phyloP scores from a whole-genome alignment of 208 protist species.

The Crithidia mellificae region DNA sequence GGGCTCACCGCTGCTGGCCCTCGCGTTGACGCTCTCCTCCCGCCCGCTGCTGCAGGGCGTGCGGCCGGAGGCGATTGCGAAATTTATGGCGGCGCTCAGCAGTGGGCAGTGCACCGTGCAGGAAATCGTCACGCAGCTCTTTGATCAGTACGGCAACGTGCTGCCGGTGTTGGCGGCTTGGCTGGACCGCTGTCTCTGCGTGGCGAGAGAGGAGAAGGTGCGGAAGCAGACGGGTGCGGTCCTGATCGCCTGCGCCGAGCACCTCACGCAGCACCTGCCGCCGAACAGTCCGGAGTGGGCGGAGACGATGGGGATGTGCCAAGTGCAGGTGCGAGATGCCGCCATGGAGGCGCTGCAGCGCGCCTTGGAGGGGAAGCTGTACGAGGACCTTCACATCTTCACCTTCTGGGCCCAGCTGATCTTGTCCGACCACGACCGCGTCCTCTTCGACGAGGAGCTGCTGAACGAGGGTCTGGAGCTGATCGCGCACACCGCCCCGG shows the following conservation, averaged over 20 bases:
- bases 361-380: constrained; percentile 53
- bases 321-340: constrained; percentile 47
- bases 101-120: constrained; percentile 25
- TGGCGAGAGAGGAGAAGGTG: constrained; percentile 69
- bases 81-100: constrained; percentile 55
- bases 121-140: constrained; percentile 40
- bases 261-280: constrained; percentile 20
- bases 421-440: constrained; percentile 53
- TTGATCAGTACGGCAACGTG: constrained; percentile 47
- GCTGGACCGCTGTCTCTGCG: constrained; percentile 67
- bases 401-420: constrained; percentile 74
- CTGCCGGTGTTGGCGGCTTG: constrained; percentile 49
- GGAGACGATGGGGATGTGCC: constrained; percentile 21
- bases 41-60: constrained; percentile 30
- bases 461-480: constrained; percentile 70
- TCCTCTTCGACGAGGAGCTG: constrained; percentile 67
- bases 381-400: constrained; percentile 77
- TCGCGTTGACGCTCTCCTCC: constrained; percentile 20
- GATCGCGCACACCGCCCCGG: constrained; percentile 20
- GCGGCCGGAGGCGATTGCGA: constrained; percentile 50
- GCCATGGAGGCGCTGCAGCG: constrained; percentile 44
- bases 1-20: constrained; percentile 22
- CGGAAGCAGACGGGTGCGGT: constrained; percentile 54
- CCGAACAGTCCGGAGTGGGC: constrained; percentile 13
- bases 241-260: constrained; percentile 35